A percentile compares a stretch with the other conserved stretches of the same genome.
phyloP scores from a whole-genome alignment of 2,329 filamentous ascomycete genomes.

The Coccinonectria pachysandricola region DNA sequence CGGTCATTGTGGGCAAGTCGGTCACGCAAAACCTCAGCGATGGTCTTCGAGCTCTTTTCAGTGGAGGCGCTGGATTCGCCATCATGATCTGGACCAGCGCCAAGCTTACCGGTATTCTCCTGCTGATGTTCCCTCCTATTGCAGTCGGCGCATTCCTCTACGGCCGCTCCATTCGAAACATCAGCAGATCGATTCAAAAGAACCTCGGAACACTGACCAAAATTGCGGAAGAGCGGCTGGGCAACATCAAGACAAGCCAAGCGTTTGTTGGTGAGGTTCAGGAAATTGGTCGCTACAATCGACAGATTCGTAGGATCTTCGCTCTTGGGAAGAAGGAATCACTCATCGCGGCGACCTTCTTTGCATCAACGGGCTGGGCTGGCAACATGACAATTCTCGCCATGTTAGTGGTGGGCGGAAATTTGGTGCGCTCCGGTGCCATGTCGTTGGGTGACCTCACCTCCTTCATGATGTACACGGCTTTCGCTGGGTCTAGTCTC shows the following conservation, averaged over 20 bases:
- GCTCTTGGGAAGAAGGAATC: constrained; percentile 79
- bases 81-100: constrained; percentile 96
- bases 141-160: constrained; percentile 88
- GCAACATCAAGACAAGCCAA: constrained; percentile 93
- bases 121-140: constrained; percentile 81
- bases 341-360: constrained; percentile 83
- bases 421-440: constrained; percentile 74
- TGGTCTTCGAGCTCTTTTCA: constrained; percentile 83
- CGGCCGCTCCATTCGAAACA: constrained; percentile 74
- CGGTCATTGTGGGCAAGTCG: constrained; percentile 95
- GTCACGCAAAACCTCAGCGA: constrained; percentile 97
- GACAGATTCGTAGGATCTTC: constrained; percentile 86
- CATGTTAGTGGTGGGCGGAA: constrained; percentile 80
- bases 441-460: constrained; percentile 90
- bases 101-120: constrained; percentile 77
- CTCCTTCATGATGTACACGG: constrained; percentile 97
- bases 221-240: constrained; percentile 94
- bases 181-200: constrained; percentile 88
- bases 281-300: constrained; percentile 85
- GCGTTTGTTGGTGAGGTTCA: constrained; percentile 90
- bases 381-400: constrained; percentile 95
- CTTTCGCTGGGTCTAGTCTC: constrained; percentile 73
- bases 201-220: constrained; percentile 89
- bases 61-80: constrained; percentile 76
- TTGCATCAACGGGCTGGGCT: constrained; percentile 74